Evolutionary conservation across 2,329 filamentous ascomycete genomes (phyloP), one percentile per base, ranked within the genome.

Genomic region (Epicoccum nigrum): DNA sequence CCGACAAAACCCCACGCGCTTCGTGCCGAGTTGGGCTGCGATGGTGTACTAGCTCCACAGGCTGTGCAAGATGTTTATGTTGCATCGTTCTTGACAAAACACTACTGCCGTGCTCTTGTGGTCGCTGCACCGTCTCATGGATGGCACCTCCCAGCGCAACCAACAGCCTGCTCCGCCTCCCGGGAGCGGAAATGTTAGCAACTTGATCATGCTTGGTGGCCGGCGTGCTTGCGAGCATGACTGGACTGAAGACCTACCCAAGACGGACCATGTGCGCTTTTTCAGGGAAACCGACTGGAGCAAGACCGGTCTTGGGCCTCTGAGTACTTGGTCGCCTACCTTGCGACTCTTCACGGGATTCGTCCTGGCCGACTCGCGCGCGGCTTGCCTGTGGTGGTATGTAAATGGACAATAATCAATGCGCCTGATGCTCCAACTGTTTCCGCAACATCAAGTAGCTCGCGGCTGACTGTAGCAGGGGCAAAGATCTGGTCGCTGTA

Each of bases 381-480:
- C 67, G 16, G 67, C 67, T 4, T 69, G 67, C 52, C 39, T 72
- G 20, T 72, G 68, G 67, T 72, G 69, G 64, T 66, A 57, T 19
- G 63, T 51, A 32, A 5, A 32, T 32, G 19, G 6, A 31, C 21
- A 28, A 27, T n/a, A 19, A n/a, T 12, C 12, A 16, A 7, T 3
- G 4, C 4, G 19, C 27, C 13, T 2, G 2, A 20, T 7, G 2
- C n/a, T n/a, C n/a, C n/a, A n/a, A n/a, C n/a, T n/a, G n/a, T n/a
- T 17, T n/a, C 25, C 13, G 32, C 12, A 16, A 38, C 6, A 25
- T 6, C 6, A 25, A 25, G 9, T 25, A 30, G 7, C 17, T 52
- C 40, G 17, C 13, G 9, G 11, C 43, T 52, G 38, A 47, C 20
- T 34, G 28, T 5, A 12, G 46, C 25, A 64, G 63, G 68, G 68